phyloP scores from a whole-genome alignment of 2,329 filamentous ascomycete genomes.

The Sarocladium brachiariae region DNA sequence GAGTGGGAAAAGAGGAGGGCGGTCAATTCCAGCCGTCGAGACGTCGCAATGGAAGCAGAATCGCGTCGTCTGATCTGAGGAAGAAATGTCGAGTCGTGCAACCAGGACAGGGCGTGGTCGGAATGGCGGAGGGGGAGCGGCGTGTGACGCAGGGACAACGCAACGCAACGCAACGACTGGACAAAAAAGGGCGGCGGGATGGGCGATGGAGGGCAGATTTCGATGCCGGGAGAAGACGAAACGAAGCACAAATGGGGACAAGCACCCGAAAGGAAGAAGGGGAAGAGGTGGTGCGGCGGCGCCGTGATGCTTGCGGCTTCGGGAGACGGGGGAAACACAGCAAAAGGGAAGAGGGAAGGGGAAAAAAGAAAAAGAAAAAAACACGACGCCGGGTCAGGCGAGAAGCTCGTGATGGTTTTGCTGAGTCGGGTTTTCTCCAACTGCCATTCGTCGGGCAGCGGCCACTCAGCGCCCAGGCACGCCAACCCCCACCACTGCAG shows the following conservation, averaged over 20 bases:
- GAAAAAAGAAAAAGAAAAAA: slow-evolving; percentile 11
- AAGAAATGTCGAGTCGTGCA: not conserved
- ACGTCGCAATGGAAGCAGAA: not conserved
- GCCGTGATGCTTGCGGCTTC: slow-evolving; percentile 14
- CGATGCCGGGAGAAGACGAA: slow-evolving; percentile 24
- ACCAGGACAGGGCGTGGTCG: not conserved
- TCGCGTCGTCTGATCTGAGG: not conserved
- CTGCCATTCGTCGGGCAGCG: slow-evolving; percentile 7
- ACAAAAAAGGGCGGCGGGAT: slow-evolving; percentile 5
- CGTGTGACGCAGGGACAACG: slow-evolving; percentile 9
- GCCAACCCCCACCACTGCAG: not conserved
- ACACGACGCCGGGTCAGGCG: not conserved
- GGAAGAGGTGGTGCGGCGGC: slow-evolving; percentile 36
- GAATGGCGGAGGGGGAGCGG: slow-evolving; percentile 8
- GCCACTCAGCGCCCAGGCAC: slow-evolving; percentile 1
- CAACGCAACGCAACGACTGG: slow-evolving; percentile 5
- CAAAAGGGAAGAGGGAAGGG: slow-evolving; percentile 13
- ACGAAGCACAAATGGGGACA: slow-evolving; percentile 28
- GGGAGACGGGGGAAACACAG: slow-evolving; percentile 9
- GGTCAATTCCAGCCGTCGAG: slow-evolving; percentile 6
- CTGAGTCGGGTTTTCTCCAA: slow-evolving; percentile 4
- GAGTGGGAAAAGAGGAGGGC: not conserved
- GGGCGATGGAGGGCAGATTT: slow-evolving; percentile 15
- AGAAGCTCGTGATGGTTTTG: slow-evolving; percentile 8
- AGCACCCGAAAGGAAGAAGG: slow-evolving; percentile 29